Conservation (phyloP, 2,329 filamentous ascomycete genomes). For the Colletotrichum shisoi region DNA sequence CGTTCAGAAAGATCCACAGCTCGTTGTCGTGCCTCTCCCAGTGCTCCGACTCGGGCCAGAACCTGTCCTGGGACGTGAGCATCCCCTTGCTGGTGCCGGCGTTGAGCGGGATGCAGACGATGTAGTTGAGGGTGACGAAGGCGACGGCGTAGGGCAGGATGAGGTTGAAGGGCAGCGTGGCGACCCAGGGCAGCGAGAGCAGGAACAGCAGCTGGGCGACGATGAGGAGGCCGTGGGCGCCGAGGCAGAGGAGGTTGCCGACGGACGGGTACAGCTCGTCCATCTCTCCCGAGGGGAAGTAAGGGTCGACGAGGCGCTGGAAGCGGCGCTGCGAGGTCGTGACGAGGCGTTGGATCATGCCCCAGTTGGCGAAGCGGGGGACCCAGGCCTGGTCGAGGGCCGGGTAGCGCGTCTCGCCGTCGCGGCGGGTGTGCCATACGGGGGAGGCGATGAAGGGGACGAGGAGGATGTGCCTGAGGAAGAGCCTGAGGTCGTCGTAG, state of each 20-base stretch:
- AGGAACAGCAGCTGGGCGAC: constrained; percentile 69
- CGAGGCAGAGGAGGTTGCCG: constrained; percentile 64
- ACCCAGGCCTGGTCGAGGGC: constrained; percentile 2
- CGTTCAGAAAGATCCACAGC: constrained; percentile 83
- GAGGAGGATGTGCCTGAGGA: constrained; percentile 10
- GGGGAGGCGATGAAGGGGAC: constrained; percentile 18
- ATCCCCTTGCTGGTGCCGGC: constrained; percentile 51
- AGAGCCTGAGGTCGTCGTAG: constrained; percentile 25
- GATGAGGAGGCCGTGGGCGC: constrained; percentile 66
- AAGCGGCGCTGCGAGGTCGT: not conserved
- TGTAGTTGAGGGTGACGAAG: constrained; percentile 60
- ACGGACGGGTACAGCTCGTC: constrained; percentile 70
- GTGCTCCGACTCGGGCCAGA: constrained; percentile 52
- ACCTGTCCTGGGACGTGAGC: constrained; percentile 59
- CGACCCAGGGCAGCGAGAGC: constrained; percentile 60
- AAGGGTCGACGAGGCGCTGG: constrained; percentile 18
- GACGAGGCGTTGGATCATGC: not conserved
- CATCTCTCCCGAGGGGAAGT: constrained; percentile 59
- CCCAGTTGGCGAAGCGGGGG: not conserved
- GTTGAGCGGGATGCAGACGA: constrained; percentile 61
- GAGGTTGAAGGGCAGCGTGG: constrained; percentile 59
- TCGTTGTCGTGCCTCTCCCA: constrained; percentile 61
- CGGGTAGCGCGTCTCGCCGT: not conserved
- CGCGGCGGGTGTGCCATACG: constrained; percentile 9
- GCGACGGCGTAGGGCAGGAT: constrained; percentile 50